Evolutionary conservation across 1,139 yeast genomes (phyloP).

Genomic region (Candida sp.): DNA sequence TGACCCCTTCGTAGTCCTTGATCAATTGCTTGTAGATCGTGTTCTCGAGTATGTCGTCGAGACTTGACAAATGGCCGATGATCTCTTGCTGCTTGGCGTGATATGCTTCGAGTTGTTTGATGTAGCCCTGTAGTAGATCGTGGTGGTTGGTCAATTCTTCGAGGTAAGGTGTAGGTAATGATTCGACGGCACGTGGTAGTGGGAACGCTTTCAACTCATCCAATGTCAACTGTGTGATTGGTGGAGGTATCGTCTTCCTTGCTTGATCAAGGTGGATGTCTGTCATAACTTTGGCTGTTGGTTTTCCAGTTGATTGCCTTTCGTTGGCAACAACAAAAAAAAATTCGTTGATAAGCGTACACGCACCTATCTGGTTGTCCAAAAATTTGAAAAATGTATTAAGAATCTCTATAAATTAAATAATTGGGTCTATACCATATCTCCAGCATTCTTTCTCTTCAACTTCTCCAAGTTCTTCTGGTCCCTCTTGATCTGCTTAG

Average conservation of each 20-base stretch:
- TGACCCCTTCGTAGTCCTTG: slow-evolving; percentile 28
- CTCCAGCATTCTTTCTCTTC: slow-evolving; percentile 12
- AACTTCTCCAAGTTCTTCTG: slow-evolving; percentile 35
- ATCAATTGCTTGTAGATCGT: slow-evolving; percentile 21
- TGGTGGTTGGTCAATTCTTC: slow-evolving; percentile 31
- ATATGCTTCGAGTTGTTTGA: slow-evolving; percentile 29
- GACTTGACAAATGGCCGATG: slow-evolving; percentile 19
- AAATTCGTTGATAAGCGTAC: too few relatives aligned
- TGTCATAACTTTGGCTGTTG: not conserved
- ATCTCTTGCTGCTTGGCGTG: slow-evolving; percentile 21
- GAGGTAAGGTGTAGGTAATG: slow-evolving; percentile 31
- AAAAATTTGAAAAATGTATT: too few relatives aligned
- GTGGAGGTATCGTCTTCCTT: slow-evolving; percentile 4
- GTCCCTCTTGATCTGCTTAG: slow-evolving; percentile 34
- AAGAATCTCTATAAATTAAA: too few relatives aligned
- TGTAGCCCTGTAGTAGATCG: slow-evolving; percentile 35
- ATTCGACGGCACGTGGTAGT: slow-evolving; percentile 28
- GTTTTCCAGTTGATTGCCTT: not conserved
- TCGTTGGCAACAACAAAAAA: not conserved
- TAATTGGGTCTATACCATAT: slow-evolving; percentile 8
- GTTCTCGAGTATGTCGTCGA: slow-evolving; percentile 24
- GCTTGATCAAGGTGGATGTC: slow-evolving; percentile 3
- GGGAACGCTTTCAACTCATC: slow-evolving; percentile 29
- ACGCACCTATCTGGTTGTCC: too few relatives aligned
- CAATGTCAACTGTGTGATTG: slow-evolving; percentile 3